phyloP scores from a whole-genome alignment of 2,329 filamentous ascomycete genomes.

The Neopestalotiopsis rosae region DNA sequence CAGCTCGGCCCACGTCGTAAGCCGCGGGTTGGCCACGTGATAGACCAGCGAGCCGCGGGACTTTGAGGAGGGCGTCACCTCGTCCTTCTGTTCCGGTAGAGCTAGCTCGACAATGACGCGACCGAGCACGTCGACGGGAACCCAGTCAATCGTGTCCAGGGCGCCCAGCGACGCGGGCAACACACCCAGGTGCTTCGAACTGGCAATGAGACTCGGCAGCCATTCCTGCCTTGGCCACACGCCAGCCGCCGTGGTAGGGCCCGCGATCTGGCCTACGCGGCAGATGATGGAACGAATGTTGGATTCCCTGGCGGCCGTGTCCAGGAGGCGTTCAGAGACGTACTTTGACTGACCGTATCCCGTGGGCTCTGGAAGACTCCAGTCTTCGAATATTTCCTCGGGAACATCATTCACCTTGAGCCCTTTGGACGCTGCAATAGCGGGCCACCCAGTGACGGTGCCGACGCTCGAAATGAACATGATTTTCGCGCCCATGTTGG shows the following conservation, averaged over 20 bases:
- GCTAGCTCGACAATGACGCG: slow-evolving; percentile 40
- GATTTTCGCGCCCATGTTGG: slow-evolving; percentile 16
- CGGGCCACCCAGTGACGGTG: slow-evolving; percentile 18
- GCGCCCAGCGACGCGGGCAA: slow-evolving; percentile 43
- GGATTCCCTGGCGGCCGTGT: slow-evolving; percentile 26
- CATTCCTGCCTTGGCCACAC: slow-evolving; percentile 48
- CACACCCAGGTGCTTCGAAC: slow-evolving; percentile 40
- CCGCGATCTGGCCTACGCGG: slow-evolving; percentile 36
- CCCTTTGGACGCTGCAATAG: not conserved
- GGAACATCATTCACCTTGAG: not conserved
- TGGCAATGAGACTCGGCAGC: slow-evolving; percentile 46
- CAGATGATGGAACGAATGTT: slow-evolving; percentile 23
- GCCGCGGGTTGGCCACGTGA: slow-evolving; percentile 25
- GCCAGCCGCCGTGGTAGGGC: slow-evolving; percentile 27
- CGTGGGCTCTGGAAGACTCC: slow-evolving; percentile 10
- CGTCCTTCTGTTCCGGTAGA: too few species aligned
- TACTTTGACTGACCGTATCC: slow-evolving; percentile 35
- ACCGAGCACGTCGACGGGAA: slow-evolving; percentile 48
- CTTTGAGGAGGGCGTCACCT: too few species aligned
- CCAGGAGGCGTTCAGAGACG: slow-evolving; percentile 32
- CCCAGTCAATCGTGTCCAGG: slow-evolving; percentile 45
- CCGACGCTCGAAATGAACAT: slow-evolving; percentile 31
- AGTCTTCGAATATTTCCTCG: not conserved
- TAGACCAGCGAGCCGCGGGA: slow-evolving; percentile 22
- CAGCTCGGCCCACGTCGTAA: slow-evolving; percentile 23